These are phyloP conservation scores for Fusarium sp. DNA, from an alignment of 2,329 filamentous ascomycete genomes.

Conservation along the genomic window DNA sequence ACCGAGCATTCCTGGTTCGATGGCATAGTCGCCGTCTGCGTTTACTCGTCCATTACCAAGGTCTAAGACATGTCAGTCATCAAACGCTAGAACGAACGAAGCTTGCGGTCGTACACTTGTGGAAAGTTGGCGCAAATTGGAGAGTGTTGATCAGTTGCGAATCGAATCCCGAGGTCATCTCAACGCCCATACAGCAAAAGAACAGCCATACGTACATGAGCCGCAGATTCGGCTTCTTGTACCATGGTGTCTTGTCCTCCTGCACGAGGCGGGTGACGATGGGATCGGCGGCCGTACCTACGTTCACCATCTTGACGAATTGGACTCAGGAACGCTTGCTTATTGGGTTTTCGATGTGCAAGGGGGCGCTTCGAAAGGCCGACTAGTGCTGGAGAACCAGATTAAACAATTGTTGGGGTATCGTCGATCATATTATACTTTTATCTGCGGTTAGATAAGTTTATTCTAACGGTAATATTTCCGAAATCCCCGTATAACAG, in stretches of 20 bases:
- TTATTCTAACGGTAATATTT: constrained; percentile 22
- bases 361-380: neutral
- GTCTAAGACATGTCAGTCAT: constrained; percentile 25
- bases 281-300: constrained; percentile 39
- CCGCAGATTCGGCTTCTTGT: constrained; percentile 69
- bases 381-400: constrained; percentile 8
- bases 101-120: constrained; percentile 51
- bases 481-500: constrained; percentile 32
- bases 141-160: constrained; percentile 61
- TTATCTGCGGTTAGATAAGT: constrained; percentile 11
- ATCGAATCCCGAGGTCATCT: constrained; percentile 71
- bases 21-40: constrained; percentile 40
- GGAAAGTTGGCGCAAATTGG: constrained; percentile 58
- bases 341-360: neutral
- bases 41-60: constrained; percentile 39
- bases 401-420: constrained; percentile 4
- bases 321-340: neutral
- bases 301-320: constrained; percentile 39
- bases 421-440: constrained; percentile 36
- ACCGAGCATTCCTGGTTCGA: constrained; percentile 57
- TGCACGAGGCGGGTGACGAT: constrained; percentile 54
- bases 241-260: constrained; percentile 61
- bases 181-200: constrained; percentile 69
- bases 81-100: no score
- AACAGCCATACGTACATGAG: constrained; percentile 67